Conservation (phyloP, 2,329 filamentous ascomycete genomes). For the Exophiala phaeomuriformis region DNA sequence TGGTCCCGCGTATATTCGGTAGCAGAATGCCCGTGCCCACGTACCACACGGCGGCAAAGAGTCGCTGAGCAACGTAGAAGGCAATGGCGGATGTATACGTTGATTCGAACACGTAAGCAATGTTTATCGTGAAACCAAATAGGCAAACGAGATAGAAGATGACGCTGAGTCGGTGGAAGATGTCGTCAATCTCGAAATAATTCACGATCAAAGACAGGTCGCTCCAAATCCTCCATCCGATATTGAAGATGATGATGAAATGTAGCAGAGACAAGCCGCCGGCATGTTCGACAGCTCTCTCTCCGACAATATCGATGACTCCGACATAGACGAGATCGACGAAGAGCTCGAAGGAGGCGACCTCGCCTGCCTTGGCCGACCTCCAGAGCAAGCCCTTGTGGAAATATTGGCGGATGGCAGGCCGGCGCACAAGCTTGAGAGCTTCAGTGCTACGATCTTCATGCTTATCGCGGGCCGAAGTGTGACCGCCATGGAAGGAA, state of each 20-base stretch:
- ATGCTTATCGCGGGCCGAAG: slow-evolving; percentile 26
- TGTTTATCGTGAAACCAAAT: slow-evolving; percentile 51
- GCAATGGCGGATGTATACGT: slow-evolving; percentile 54
- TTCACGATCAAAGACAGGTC: slow-evolving; percentile 9
- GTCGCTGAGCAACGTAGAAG: slow-evolving; percentile 54
- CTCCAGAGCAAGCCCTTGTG: slow-evolving; percentile 59
- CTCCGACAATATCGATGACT: slow-evolving; percentile 58
- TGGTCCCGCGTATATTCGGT: slow-evolving; percentile 52
- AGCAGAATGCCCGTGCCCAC: slow-evolving; percentile 43
- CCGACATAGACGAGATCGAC: slow-evolving; percentile 59
- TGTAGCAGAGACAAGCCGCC: slow-evolving; percentile 48
- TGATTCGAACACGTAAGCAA: slow-evolving; percentile 41
- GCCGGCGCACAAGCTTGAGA: slow-evolving; percentile 53
- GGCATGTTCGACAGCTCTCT: slow-evolving; percentile 51
- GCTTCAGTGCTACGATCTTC: slow-evolving; percentile 32
- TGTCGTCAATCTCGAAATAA: slow-evolving; percentile 35
- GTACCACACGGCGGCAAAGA: slow-evolving; percentile 42
- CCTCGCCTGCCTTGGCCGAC: slow-evolving; percentile 51
- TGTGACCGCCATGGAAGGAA: slow-evolving; percentile 19
- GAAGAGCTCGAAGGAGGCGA: slow-evolving; percentile 58
- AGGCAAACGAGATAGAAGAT: slow-evolving; percentile 56
- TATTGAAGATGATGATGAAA: slow-evolving; percentile 55
- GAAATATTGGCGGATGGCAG: slow-evolving; percentile 58
- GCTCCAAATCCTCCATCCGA: slow-evolving; percentile 30
- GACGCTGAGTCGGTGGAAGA: slow-evolving; percentile 52